A percentile compares a stretch with the other conserved stretches of the same genome.
Evolutionary conservation across 164 flowering plant species (phyloP).

Genomic region (Malania oleifera): DNA sequence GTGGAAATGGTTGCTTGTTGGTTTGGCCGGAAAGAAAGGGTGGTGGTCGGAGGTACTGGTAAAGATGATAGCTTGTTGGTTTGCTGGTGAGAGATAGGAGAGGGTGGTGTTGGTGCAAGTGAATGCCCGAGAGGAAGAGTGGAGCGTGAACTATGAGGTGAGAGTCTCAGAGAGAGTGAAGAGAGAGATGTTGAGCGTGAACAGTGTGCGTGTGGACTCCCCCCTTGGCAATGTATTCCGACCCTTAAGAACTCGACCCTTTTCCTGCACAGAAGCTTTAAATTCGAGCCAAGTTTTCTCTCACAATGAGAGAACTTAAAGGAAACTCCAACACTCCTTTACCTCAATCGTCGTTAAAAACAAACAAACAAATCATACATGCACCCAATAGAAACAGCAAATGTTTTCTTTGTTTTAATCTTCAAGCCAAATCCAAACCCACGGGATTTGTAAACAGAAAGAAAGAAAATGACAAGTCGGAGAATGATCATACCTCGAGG

Average conservation of each 20-base stretch:
- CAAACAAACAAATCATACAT: neutral
- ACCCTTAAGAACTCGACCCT: neutral
- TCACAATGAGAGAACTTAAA: constrained; percentile 8
- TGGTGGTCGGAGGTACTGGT: no score
- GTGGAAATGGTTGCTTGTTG: no score
- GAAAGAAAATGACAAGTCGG: neutral
- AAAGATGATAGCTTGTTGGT: no score
- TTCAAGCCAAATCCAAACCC: constrained; percentile 18
- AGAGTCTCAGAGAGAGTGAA: no score
- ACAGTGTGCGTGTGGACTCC: no score
- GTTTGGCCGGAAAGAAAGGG: no score
- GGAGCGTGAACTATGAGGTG: no score
- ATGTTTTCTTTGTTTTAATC: constrained; percentile 6
- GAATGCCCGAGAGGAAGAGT: no score
- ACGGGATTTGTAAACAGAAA: neutral
- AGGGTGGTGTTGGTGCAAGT: no score
- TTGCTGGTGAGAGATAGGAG: no score
- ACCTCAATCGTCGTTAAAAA: constrained; percentile 14
- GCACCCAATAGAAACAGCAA: neutral
- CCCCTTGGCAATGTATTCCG: constrained; percentile 15
- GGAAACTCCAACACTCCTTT: constrained; percentile 22
- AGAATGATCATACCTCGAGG: neutral
- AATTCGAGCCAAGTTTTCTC: neutral
- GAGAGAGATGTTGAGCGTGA: no score
- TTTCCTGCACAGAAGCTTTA: constrained; percentile 3